Percentiles rank a stretch among this genome's conserved stretches.
Conservation (phyloP, 345 rosid species). For the Salix suchowensis region DNA sequence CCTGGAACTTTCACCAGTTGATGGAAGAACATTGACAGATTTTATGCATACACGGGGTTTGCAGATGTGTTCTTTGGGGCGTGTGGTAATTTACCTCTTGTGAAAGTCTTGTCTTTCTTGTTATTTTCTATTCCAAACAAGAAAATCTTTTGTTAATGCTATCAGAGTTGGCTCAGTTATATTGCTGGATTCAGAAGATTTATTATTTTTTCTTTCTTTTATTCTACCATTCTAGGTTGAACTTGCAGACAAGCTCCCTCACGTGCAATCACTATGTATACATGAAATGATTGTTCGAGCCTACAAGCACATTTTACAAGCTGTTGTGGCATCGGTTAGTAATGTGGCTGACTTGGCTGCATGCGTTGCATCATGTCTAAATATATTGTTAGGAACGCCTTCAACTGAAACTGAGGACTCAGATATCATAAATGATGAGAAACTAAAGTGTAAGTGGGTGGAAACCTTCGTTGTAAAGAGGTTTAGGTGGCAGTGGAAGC, state of each 20-base stretch:
- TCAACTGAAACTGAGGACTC: constrained; percentile 19
- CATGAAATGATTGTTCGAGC: constrained; percentile 37
- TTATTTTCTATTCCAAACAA: not conserved
- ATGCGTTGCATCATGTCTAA: constrained; percentile 29
- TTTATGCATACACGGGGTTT: constrained; percentile 36
- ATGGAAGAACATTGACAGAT: constrained; percentile 34
- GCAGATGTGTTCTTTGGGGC: constrained; percentile 36
- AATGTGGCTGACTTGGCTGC: constrained; percentile 21
- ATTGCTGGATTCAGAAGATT: constrained; percentile 1
- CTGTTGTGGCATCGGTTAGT: constrained; percentile 23
- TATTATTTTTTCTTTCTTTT: not conserved
- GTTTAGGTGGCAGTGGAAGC: constrained; percentile 31
- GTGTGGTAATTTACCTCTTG: constrained; percentile 20
- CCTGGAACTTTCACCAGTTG: constrained; percentile 24
- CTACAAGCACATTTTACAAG: constrained; percentile 33
- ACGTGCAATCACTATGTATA: constrained; percentile 34
- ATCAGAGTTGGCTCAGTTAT: not conserved
- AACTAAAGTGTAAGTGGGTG: constrained; percentile 32
- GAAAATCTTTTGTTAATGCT: not conserved
- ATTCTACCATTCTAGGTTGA: constrained; percentile 23
- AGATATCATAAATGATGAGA: constrained; percentile 18
- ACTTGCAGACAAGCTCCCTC: constrained; percentile 33
- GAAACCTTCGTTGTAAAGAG: constrained; percentile 29
- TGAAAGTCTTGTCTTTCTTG: not conserved
- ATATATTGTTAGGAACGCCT: constrained; percentile 27